Conservation (phyloP, 2,329 filamentous ascomycete genomes). For the Leptographium flavum region DNA sequence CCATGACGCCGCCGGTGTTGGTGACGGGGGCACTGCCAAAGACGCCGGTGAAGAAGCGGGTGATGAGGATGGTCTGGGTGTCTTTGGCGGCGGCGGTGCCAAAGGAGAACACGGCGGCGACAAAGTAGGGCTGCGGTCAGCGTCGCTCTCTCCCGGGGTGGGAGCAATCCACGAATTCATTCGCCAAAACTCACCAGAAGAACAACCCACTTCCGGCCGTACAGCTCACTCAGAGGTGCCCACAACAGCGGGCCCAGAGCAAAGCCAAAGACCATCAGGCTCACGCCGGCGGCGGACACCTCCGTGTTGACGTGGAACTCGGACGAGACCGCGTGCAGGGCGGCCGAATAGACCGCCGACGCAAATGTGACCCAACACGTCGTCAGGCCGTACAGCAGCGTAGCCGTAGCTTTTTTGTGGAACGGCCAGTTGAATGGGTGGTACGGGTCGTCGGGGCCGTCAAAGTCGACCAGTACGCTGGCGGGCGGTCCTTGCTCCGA, state of each 20-base stretch:
- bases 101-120: constrained; percentile 50
- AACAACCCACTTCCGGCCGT: constrained; percentile 42
- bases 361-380: constrained; percentile 46
- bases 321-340: constrained; percentile 34
- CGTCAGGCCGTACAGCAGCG: constrained; percentile 48
- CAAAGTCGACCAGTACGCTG: constrained; percentile 45
- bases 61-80: constrained; percentile 50
- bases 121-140: constrained; percentile 40
- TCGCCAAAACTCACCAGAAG: background rate
- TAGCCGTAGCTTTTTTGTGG: constrained; percentile 54
- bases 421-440: constrained; percentile 57
- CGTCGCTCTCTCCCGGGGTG: background rate
- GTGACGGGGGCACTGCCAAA: constrained; percentile 53
- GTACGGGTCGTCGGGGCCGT: constrained; percentile 58
- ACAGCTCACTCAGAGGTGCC: constrained; percentile 45
- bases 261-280: constrained; percentile 33
- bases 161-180: background rate
- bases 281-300: constrained; percentile 30
- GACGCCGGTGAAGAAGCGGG: constrained; percentile 49
- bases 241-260: constrained; percentile 44
- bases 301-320: constrained; percentile 29
- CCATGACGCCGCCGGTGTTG: constrained; percentile 54
- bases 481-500: background rate
- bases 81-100: constrained; percentile 50
- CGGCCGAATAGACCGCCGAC: constrained; percentile 40